A percentile compares a stretch with the other conserved stretches of the same genome.
Evolutionary conservation across 2,329 filamentous ascomycete genomes (phyloP).

Genomic region (Sporothrix sp.): DNA sequence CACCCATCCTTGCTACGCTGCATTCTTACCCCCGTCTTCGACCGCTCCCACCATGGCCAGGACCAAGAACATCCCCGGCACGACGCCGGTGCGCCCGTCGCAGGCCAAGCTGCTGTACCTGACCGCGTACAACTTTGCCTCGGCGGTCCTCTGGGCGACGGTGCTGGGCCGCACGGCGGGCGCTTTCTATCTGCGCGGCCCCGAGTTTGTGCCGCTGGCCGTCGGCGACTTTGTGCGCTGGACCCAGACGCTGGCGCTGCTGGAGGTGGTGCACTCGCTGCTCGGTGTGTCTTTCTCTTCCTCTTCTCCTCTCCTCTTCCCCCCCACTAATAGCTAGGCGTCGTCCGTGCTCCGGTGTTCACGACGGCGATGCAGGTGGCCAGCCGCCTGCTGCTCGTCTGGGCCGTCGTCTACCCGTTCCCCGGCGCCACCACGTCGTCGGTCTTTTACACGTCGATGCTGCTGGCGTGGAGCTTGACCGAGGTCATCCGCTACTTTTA

Average conservation of each 20-base stretch:
- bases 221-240: slow-evolving; percentile 61
- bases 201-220: slow-evolving; percentile 48
- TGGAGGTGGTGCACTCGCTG: slow-evolving; percentile 77
- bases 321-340: slow-evolving; percentile 37
- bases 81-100: slow-evolving; percentile 23
- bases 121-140: slow-evolving; percentile 73
- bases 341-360: slow-evolving; percentile 75
- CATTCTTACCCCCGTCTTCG: background rate
- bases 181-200: slow-evolving; percentile 44
- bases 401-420: slow-evolving; percentile 70
- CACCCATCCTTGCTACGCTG: too few relatives aligned
- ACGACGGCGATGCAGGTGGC: slow-evolving; percentile 89
- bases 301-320: background rate
- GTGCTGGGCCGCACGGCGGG: slow-evolving; percentile 60
- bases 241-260: slow-evolving; percentile 72
- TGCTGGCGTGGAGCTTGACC: slow-evolving; percentile 79
- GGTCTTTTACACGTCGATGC: slow-evolving; percentile 63
- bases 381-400: slow-evolving; percentile 79
- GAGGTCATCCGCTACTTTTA: slow-evolving; percentile 91
- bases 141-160: slow-evolving; percentile 65
- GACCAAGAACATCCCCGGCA: slow-evolving; percentile 9
- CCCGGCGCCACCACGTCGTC: slow-evolving; percentile 49
- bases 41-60: background rate
- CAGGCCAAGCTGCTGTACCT: slow-evolving; percentile 59
- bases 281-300: slow-evolving; percentile 44